Evolutionary conservation across 148 eudicot genomes (phyloP).

Genomic region (Camellia sinensis): DNA sequence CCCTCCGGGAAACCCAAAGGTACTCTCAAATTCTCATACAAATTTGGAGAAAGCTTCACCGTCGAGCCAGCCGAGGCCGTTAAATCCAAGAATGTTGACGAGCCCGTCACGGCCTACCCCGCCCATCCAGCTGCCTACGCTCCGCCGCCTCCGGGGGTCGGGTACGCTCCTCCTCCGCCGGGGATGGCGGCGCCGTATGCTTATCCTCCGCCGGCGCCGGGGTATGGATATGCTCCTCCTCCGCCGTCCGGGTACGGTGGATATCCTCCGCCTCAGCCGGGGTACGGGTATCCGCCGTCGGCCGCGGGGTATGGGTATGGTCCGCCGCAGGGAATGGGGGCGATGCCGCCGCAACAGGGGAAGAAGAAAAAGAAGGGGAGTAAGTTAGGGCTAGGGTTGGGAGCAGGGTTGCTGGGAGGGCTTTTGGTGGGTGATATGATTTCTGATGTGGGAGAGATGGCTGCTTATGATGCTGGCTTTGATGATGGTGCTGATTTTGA

Average conservation of each 20-base stretch:
- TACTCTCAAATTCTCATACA: slow-evolving; percentile 40
- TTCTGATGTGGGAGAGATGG: slow-evolving; percentile 32
- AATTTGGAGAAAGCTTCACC: slow-evolving; percentile 45
- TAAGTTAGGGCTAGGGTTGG: slow-evolving; percentile 30
- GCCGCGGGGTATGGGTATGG: slow-evolving; percentile 19
- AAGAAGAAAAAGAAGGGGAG: slow-evolving; percentile 17
- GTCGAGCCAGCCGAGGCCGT: not conserved
- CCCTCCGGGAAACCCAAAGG: slow-evolving; percentile 46
- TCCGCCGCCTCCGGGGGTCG: not conserved
- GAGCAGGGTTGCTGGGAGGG: slow-evolving; percentile 45
- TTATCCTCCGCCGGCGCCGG: slow-evolving; percentile 6
- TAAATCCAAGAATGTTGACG: slow-evolving; percentile 17
- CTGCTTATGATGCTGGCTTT: slow-evolving; percentile 26
- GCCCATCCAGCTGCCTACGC: not conserved
- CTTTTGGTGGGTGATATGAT: slow-evolving; percentile 39
- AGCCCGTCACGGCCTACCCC: slow-evolving; percentile 27
- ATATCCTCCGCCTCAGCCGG: slow-evolving; percentile 5
- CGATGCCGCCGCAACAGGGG: slow-evolving; percentile 2
- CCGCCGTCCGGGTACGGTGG: not conserved
- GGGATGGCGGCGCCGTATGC: not conserved
- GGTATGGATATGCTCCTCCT: not conserved
- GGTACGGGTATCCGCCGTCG: slow-evolving; percentile 23
- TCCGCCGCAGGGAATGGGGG: not conserved
- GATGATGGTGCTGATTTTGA: not conserved
- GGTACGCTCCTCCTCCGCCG: not conserved